These are phyloP conservation scores for Monotropa hypopitys DNA, from an alignment of 179 eudicot genomes.

Conservation along the genomic window DNA sequence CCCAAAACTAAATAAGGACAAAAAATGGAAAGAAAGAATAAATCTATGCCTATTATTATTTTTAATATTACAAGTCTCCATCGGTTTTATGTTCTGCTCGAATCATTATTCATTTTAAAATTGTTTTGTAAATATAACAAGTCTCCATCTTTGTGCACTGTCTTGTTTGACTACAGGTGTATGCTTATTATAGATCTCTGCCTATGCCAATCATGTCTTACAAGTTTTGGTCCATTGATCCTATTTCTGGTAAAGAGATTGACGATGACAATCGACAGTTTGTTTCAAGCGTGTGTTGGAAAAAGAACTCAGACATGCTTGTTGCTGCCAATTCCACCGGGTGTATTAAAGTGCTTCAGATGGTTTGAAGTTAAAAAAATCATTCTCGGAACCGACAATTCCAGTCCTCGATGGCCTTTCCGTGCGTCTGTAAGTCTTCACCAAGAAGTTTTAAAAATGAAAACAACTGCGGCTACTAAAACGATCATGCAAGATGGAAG, in stretches of 20 bases:
- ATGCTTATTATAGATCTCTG: slow-evolving; percentile 53
- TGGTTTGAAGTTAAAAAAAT: slow-evolving; percentile 40
- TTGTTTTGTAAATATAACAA: neutral
- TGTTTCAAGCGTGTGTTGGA: slow-evolving; percentile 97
- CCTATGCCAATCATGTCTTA: slow-evolving; percentile 83
- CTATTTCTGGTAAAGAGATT: slow-evolving; percentile 74
- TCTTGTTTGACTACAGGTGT: slow-evolving; percentile 27
- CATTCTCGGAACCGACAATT: neutral
- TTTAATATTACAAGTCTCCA: too few relatives aligned
- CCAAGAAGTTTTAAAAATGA: neutral
- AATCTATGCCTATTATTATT: too few relatives aligned
- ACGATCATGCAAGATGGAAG: neutral
- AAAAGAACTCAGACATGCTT: slow-evolving; percentile 59
- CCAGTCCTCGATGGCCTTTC: neutral
- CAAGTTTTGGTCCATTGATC: slow-evolving; percentile 90
- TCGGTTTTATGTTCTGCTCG: too few relatives aligned
- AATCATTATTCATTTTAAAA: neutral
- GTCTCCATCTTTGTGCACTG: neutral
- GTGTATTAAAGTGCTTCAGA: slow-evolving; percentile 67
- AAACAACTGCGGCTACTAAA: neutral
- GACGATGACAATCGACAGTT: slow-evolving; percentile 81
- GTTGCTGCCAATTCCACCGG: slow-evolving; percentile 93
- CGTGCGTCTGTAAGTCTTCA: neutral
- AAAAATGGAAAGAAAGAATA: neutral
- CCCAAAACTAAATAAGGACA: neutral